These are phyloP conservation scores for Taiozyma sp. DNA, from an alignment of 1,139 yeast genomes.

Conservation along the genomic window DNA sequence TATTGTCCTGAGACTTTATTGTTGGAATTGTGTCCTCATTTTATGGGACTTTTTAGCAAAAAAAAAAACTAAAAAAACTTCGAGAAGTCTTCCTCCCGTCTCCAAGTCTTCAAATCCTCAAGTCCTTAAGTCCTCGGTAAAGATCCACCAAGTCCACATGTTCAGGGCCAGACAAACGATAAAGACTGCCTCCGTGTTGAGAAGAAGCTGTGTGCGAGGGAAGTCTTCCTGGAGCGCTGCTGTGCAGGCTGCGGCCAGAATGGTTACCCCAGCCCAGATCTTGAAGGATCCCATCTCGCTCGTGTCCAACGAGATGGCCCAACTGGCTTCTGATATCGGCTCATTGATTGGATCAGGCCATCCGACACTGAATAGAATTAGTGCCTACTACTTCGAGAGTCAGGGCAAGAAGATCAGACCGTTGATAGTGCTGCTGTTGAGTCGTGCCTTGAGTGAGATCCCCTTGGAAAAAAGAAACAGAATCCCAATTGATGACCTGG, in stretches of 20 bases:
- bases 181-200: too few relatives aligned
- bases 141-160: too few relatives aligned
- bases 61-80: not conserved
- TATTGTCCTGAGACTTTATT: not conserved
- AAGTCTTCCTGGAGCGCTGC: slow-evolving; percentile 51
- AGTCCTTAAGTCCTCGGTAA: not conserved
- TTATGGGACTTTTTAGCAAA: not conserved
- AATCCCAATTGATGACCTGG: slow-evolving; percentile 51
- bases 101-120: too few relatives aligned
- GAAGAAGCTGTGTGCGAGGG: not conserved
- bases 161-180: too few relatives aligned
- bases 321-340: slow-evolving; percentile 82
- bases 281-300: slow-evolving; percentile 79
- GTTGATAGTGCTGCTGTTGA: slow-evolving; percentile 71
- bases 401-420: slow-evolving; percentile 97
- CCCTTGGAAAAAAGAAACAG: slow-evolving; percentile 68
- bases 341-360: slow-evolving; percentile 86
- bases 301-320: slow-evolving; percentile 91
- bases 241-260: slow-evolving; percentile 68
- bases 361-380: slow-evolving; percentile 84
- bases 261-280: slow-evolving; percentile 65
- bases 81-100: not conserved
- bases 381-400: slow-evolving; percentile 90
- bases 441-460: slow-evolving; percentile 75
- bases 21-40: not conserved